A percentile compares a stretch with the other conserved stretches of the same genome.
Conservation (phyloP, 2,329 filamentous ascomycete genomes). For the Pseudocercospora cruenta region DNA sequence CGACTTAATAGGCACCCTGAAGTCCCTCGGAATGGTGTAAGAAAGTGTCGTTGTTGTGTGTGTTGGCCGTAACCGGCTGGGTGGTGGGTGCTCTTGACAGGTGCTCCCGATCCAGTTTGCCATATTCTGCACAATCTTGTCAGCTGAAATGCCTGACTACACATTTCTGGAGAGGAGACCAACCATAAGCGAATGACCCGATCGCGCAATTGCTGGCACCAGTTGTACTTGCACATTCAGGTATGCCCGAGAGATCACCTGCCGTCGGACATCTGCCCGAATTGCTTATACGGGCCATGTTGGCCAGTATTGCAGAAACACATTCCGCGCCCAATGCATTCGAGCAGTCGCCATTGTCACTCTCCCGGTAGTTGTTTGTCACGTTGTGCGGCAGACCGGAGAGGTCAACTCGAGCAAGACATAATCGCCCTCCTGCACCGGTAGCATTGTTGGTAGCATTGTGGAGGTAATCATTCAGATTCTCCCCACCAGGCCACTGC, state of each 20-base stretch:
- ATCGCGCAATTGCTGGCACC: neutral
- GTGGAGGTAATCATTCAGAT: neutral
- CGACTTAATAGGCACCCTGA: no score
- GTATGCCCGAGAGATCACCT: neutral
- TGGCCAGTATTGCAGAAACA: constrained; percentile 1
- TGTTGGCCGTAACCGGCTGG: no score
- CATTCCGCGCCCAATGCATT: constrained; percentile 9
- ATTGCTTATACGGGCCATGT: neutral
- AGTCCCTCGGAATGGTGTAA: no score
- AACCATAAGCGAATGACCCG: neutral
- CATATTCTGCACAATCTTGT: neutral
- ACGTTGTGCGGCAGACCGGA: constrained; percentile 4
- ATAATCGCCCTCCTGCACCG: neutral
- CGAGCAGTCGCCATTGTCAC: constrained; percentile 11
- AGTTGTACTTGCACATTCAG: constrained; percentile 8
- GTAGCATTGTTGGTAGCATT: constrained; percentile 6
- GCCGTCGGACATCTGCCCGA: neutral
- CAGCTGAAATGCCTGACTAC: neutral
- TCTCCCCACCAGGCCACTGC: constrained; percentile 6
- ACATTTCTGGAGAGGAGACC: neutral
- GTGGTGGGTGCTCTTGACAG: no score
- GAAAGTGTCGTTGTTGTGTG: no score
- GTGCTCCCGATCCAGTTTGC: no score
- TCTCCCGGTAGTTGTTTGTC: constrained; percentile 1
- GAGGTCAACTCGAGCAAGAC: constrained; percentile 2